A percentile compares a stretch with the other conserved stretches of the same genome.
These are phyloP conservation scores for Cucurbita moschata DNA, from an alignment of 306 rosid genomes.

Conservation along the genomic window DNA sequence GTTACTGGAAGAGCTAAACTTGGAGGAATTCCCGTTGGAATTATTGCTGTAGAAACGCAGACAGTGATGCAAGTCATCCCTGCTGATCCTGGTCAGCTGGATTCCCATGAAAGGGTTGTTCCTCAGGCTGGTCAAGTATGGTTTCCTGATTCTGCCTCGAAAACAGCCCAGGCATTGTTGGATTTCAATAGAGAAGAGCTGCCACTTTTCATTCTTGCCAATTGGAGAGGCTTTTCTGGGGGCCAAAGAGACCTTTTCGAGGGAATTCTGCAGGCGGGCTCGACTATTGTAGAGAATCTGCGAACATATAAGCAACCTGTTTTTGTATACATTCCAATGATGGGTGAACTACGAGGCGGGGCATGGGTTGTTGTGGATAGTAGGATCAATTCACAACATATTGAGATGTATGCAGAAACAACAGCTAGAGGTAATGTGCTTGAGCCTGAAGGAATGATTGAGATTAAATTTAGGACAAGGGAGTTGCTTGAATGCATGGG, in stretches of 20 bases:
- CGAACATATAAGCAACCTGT: conserved; percentile 91
- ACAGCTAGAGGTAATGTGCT: conserved; percentile 94
- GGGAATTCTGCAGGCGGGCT: conserved; percentile 98
- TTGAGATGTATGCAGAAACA: conserved; percentile 84
- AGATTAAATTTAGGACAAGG: conserved; percentile 83
- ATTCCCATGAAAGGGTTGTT: conserved; percentile 90
- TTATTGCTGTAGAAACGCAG: conserved; percentile 93
- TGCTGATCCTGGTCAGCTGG: conserved; percentile 99
- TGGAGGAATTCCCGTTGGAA: conserved; percentile 95
- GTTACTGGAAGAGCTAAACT: conserved; percentile 98
- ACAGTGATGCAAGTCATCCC: conserved; percentile 96
- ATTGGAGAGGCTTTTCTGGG: conserved; percentile 98
- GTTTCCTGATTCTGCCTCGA: conserved; percentile 93
- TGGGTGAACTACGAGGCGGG: conserved; percentile 98
- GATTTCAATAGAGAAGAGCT: conserved; percentile 95
- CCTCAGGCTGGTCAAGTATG: conserved; percentile 99
- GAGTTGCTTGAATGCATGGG: conserved; percentile 91
- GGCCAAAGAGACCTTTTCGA: conserved; percentile 99
- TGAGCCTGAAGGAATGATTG: conserved; percentile 98
- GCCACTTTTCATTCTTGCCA: conserved; percentile 91
- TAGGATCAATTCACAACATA: conserved; percentile 76
- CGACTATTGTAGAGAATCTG: conserved; percentile 97
- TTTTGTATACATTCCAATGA: conserved; percentile 89
- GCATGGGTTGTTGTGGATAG: conserved; percentile 98
- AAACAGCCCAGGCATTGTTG: conserved; percentile 86